phyloP scores from a whole-genome alignment of 73 alveolate species.

The Paramecium caudatum region DNA sequence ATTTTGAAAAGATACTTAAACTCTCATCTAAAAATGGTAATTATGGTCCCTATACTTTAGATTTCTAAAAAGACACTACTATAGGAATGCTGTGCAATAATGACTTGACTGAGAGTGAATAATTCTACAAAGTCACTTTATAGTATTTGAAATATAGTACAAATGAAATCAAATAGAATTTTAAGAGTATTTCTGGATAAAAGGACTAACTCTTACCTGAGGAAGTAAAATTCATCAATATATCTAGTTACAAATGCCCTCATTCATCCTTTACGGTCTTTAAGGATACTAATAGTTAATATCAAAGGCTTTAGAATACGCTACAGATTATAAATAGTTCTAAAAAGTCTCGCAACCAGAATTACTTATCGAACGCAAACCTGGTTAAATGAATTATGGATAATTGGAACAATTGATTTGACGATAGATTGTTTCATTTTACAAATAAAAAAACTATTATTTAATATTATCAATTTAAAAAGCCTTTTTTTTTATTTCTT shows the following conservation, averaged over 20 bases:
- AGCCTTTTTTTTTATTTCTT: not conserved
- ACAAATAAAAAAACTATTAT: not conserved
- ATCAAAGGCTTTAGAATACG: not conserved
- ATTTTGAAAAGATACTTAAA: conserved; percentile 50
- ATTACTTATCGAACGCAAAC: conserved; percentile 48
- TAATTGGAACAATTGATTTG: conserved; percentile 49
- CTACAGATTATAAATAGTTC: conserved; percentile 24
- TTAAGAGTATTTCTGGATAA: not conserved
- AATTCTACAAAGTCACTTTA: conserved; percentile 17
- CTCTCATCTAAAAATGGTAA: conserved; percentile 61
- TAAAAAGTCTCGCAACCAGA: conserved; percentile 36
- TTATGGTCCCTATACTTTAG: not conserved
- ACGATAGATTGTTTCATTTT: not conserved
- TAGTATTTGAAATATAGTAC: not conserved
- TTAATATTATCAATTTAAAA: conserved; percentile 2
- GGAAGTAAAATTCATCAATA: not conserved
- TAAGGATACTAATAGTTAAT: conserved; percentile 24
- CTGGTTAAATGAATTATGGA: conserved; percentile 31
- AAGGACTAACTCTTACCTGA: conserved; percentile 17
- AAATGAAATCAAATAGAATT: conserved; percentile 20
- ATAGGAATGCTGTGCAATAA: conserved; percentile 12
- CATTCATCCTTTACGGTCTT: conserved; percentile 16
- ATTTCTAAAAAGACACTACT: conserved; percentile 30
- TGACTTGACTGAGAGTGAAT: conserved; percentile 29
- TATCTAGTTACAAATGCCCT: conserved; percentile 20